Base-by-base conservation (phyloP, 108 stramenopile species). In the Nitzschia putrida region DNA sequence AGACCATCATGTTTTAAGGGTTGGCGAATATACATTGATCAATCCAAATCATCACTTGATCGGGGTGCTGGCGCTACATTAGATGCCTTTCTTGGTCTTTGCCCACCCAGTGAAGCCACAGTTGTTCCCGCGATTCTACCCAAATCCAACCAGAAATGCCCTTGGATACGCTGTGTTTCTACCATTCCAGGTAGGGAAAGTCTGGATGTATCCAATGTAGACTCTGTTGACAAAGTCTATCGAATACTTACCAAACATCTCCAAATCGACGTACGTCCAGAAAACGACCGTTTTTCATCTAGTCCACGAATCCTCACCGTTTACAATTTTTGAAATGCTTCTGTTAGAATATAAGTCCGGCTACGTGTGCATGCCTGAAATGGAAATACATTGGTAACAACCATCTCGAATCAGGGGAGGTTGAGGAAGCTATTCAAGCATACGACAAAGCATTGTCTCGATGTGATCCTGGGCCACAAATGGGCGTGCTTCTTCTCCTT, bases 201-300 rank as follows among this genome's bases (percentile, higher is more conserved):
- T 23, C 52, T 55, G 34, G 65, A 68, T 57, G 55, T 68, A 0
- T 50, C 44, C 21, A 87, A 87, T 72, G 89, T 93, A 5, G 87
- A 93, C 72, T 87, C 88, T 13, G 86, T 93, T 0, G 92, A 90
- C 18, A 93, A 93, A 69, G 88, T 89, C 0, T 90, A 88, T 38
- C 84, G 88, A 10, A 82, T 90, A 23, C 59, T 93, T 37, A 88
- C 92, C 39, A 83, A 81, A 74, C 86, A 93, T 67, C 77, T 93
- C 78, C 76, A 73, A 64, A 42, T 92, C 22, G 43, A 72, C 69
- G 85, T 84, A 71, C 47, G 83, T 69, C n/a, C n/a, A n/a, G n/a
- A n/a, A n/a, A n/a, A n/a, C n/a, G n/a, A n/a, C n/a, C n/a, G 49
- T 29, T 10, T n/a, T n/a, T n/a, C n/a, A n/a, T n/a, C n/a, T n/a